These are phyloP conservation scores for Saccharomycopsis amapae DNA, from an alignment of 805 yeast genomes.

Conservation along the genomic window DNA sequence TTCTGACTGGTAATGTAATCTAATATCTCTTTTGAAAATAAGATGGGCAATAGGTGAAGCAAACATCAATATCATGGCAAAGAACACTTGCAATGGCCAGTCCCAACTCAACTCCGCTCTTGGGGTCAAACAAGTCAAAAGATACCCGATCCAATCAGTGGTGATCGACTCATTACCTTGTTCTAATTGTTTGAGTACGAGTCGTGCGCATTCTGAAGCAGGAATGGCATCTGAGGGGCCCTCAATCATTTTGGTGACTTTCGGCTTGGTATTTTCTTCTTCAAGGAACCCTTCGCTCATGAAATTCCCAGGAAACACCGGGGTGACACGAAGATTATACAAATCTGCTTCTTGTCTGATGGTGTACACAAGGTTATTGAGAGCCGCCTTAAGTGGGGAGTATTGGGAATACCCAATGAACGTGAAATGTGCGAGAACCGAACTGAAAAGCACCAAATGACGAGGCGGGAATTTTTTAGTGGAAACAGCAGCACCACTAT, in stretches of 20 bases:
- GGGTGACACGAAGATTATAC: conserved; percentile 60
- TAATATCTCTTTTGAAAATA: conserved; percentile 22
- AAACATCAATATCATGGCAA: conserved; percentile 44
- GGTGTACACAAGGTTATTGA: conserved; percentile 65
- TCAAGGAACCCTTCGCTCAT: conserved; percentile 77
- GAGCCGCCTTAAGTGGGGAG: conserved; percentile 82
- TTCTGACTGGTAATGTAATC: background rate
- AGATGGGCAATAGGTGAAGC: conserved; percentile 54
- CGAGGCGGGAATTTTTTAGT: conserved; percentile 27
- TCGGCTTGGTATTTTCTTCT: conserved; percentile 82
- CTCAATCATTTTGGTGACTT: conserved; percentile 73
- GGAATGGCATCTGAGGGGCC: conserved; percentile 72
- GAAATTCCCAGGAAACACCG: conserved; percentile 86
- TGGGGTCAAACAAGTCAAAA: conserved; percentile 55
- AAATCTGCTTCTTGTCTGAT: conserved; percentile 76
- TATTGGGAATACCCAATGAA: conserved; percentile 89
- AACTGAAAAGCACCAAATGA: conserved; percentile 59
- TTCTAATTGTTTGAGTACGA: conserved; percentile 47
- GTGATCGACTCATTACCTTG: conserved; percentile 66
- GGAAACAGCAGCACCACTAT: conserved; percentile 20
- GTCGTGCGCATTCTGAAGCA: conserved; percentile 57
- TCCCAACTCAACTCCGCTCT: conserved; percentile 65
- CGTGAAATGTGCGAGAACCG: conserved; percentile 76
- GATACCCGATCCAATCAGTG: conserved; percentile 84
- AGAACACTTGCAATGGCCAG: conserved; percentile 43